Evolutionary conservation across 768 basidiomycete species (phyloP), one percentile per base, ranked within the genome.

Genomic region (Strobilomyces echinocephalus): DNA sequence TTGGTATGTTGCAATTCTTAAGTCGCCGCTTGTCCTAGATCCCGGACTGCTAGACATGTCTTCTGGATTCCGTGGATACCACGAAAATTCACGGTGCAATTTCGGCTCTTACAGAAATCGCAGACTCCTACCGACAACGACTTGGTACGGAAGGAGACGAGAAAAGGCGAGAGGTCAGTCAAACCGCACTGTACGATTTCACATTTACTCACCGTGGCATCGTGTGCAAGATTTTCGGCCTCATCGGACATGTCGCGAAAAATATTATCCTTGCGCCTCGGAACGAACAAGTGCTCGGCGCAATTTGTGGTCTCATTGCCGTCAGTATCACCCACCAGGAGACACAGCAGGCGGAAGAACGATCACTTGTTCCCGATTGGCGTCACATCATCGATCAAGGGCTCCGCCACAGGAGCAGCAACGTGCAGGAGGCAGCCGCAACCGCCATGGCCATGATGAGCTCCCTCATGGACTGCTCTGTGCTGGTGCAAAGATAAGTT

Each of bases 81-180:
- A 72, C 77, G 18, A 87, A 88, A 62, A 72, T 94, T 10, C 94
- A 97, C 63, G 95, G 95, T 2, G 85, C 79, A 9, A 70, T 97
- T n/a, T 73, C 85, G 21, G 83, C 81, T 1, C 74, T 97, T 24
- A 77, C 79, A 8, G 87, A 93, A 65, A 73, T 97, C 15, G 83
- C 91, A 0, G 65, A 71, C n/a, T 84, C 83, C 2, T 84, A 78
- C 58, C 72, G 68, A 15, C 65, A 57, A 56, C 52, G 53, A 60
- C 38, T 65, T 70, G 42, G 62, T 64, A 28, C 66, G 55, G 28
- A 63, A 65, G 59, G 64, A 68, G 51, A 76, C 76, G 49, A 63
- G 58, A 43, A 69, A 66, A 48, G 70, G 59, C 72, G 73, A 43
- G 73, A 81, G 68, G 86, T 88, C 59, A 43, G 53, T 46, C 45